Evolutionary conservation across 23 red algal genomes (phyloP).

Genomic region (Gracilaria gracilis): DNA sequence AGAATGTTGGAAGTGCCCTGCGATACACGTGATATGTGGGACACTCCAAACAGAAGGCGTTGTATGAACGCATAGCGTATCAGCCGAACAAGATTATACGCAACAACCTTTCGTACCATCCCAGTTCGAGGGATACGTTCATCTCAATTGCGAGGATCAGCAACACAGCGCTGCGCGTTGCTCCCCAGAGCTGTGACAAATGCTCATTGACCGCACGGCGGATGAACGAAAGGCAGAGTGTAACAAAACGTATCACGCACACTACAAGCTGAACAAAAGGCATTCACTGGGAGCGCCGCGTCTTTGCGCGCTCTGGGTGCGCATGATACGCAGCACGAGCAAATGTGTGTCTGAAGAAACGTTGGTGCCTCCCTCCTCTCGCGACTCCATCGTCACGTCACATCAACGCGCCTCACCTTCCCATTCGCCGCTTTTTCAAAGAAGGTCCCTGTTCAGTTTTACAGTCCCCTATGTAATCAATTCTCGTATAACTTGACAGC

Average conservation of each 20-base stretch:
- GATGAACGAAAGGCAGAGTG: neutral
- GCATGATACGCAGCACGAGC: neutral
- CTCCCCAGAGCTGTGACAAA: neutral
- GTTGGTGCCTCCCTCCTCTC: neutral
- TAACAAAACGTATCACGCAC: neutral
- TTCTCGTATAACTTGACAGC: neutral
- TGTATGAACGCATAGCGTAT: constrained; percentile 21
- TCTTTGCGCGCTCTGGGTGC: neutral
- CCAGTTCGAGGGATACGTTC: neutral
- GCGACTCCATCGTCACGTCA: neutral
- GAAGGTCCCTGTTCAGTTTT: neutral
- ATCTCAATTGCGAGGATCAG: neutral
- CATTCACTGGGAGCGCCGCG: neutral
- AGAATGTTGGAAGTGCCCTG: neutral
- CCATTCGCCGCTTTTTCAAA: neutral
- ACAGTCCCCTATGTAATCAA: neutral
- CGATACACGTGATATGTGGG: neutral
- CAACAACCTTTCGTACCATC: neutral
- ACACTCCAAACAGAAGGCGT: neutral
- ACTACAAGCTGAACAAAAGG: constrained; percentile 15
- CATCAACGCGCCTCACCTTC: constrained; percentile 1
- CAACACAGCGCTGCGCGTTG: neutral
- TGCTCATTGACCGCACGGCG: neutral
- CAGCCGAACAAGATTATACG: neutral
- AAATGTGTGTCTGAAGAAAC: neutral